Conservation (phyloP, 1,284 basidiomycete species). For the Marasmius oreades region DNA sequence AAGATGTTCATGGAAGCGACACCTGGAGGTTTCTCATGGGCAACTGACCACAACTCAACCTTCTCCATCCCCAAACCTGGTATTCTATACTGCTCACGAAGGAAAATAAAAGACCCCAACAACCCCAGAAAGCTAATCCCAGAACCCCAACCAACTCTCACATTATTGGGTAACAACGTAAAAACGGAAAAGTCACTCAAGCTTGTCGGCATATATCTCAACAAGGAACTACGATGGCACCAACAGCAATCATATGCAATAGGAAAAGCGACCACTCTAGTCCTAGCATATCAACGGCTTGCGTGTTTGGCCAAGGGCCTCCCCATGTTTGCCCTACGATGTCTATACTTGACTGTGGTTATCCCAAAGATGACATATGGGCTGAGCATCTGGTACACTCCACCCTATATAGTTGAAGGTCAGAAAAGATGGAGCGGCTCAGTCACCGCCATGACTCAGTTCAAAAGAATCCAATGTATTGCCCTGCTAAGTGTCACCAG, state of each 20-base stretch:
- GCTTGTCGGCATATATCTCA: slow-evolving; percentile 33
- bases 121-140: background rate
- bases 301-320: slow-evolving; percentile 17
- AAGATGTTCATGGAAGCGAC: background rate
- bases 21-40: slow-evolving; percentile 24
- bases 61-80: slow-evolving; percentile 24
- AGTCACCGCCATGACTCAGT: background rate
- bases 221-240: slow-evolving; percentile 30
- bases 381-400: slow-evolving; percentile 31
- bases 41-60: slow-evolving; percentile 22
- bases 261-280: slow-evolving; percentile 25
- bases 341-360: slow-evolving; percentile 26
- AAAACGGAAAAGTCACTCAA: slow-evolving; percentile 19
- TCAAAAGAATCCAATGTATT: slow-evolving; percentile 17
- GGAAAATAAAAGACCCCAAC: background rate
- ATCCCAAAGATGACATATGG: no score
- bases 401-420: slow-evolving; percentile 9
- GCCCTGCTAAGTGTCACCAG: slow-evolving; percentile 21
- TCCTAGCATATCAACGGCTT: slow-evolving; percentile 20
- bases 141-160: slow-evolving; percentile 3
- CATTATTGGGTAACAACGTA: slow-evolving; percentile 6
- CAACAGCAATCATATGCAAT: slow-evolving; percentile 26
- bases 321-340: slow-evolving; percentile 5
- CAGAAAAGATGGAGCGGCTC: slow-evolving; percentile 4
- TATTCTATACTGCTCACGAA: slow-evolving; percentile 18